These are phyloP conservation scores for Boletus reticulatus DNA, from an alignment of 768 basidiomycete genomes.

Conservation along the genomic window DNA sequence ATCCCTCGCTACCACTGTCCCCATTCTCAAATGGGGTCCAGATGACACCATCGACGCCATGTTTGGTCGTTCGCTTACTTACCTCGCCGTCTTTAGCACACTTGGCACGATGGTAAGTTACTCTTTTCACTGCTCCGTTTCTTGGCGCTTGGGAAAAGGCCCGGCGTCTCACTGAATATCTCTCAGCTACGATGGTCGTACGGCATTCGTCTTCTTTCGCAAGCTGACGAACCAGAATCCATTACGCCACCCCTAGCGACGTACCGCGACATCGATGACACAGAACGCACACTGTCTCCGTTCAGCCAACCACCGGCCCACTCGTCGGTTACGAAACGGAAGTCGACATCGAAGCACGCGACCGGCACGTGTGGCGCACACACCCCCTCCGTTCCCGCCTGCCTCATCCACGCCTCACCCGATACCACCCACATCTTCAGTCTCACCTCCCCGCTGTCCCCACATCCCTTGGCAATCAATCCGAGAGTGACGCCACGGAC, in stretches of 20 bases:
- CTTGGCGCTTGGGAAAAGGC: not conserved
- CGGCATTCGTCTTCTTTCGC: slow-evolving; percentile 79
- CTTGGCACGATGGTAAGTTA: slow-evolving; percentile 88
- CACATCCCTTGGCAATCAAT: slow-evolving; percentile 22
- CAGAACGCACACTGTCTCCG: not conserved
- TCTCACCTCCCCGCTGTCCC: slow-evolving; percentile 23
- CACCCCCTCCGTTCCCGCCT: not conserved
- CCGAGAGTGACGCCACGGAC: slow-evolving; percentile 22
- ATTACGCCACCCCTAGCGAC: not conserved
- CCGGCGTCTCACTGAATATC: not conserved
- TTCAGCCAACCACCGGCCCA: not conserved
- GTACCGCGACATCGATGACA: slow-evolving; percentile 11
- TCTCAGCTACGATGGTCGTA: slow-evolving; percentile 87
- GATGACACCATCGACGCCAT: slow-evolving; percentile 85
- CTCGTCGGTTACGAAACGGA: slow-evolving; percentile 14
- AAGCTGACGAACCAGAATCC: slow-evolving; percentile 31
- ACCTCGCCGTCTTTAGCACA: slow-evolving; percentile 90
- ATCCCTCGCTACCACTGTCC: slow-evolving; percentile 80
- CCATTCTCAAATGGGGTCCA: slow-evolving; percentile 74
- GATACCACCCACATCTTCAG: not conserved
- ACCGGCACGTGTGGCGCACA: not conserved
- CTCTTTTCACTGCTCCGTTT: not conserved
- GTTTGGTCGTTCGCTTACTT: slow-evolving; percentile 88
- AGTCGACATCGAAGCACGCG: not conserved
- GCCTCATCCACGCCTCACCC: not conserved